Evolutionary conservation across 2,329 filamentous ascomycete species (phyloP).

Genomic region (Colletotrichum tabaci): DNA sequence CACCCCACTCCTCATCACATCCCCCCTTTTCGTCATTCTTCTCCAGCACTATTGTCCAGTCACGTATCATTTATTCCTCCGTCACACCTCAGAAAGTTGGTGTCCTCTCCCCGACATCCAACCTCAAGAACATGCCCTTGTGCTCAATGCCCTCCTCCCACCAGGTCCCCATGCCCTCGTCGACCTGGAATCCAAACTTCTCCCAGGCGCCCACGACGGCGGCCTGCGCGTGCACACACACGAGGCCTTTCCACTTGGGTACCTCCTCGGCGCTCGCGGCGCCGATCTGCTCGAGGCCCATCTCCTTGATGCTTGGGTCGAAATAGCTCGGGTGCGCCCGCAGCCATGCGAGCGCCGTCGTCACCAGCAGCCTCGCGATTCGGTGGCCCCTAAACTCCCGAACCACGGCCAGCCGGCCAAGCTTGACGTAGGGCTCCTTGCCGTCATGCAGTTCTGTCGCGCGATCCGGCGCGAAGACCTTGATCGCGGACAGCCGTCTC

Average conservation of each 20-base stretch:
- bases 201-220: conserved; percentile 76
- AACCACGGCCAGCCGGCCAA: conserved; percentile 83
- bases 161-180: conserved; percentile 83
- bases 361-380: conserved; percentile 77
- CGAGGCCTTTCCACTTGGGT: conserved; percentile 71
- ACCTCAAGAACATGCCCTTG: conserved; percentile 82
- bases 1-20: neutral
- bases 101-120: conserved; percentile 52
- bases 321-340: conserved; percentile 71
- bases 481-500: conserved; percentile 9
- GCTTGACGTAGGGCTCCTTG: conserved; percentile 83
- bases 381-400: conserved; percentile 75
- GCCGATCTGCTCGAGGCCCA: conserved; percentile 61
- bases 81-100: neutral
- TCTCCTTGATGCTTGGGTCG: conserved; percentile 62
- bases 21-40: neutral
- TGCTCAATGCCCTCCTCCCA: conserved; percentile 88
- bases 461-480: conserved; percentile 53
- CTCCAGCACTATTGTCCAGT: neutral
- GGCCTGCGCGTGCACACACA: conserved; percentile 85
- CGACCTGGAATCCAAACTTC: conserved; percentile 80
- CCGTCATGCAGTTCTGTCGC: conserved; percentile 70
- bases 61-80: neutral
- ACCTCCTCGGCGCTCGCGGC: conserved; percentile 57
- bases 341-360: conserved; percentile 78